Base-by-base conservation (phyloP, 2,329 filamentous ascomycete species). In the Phaeoacremonium minimum region DNA sequence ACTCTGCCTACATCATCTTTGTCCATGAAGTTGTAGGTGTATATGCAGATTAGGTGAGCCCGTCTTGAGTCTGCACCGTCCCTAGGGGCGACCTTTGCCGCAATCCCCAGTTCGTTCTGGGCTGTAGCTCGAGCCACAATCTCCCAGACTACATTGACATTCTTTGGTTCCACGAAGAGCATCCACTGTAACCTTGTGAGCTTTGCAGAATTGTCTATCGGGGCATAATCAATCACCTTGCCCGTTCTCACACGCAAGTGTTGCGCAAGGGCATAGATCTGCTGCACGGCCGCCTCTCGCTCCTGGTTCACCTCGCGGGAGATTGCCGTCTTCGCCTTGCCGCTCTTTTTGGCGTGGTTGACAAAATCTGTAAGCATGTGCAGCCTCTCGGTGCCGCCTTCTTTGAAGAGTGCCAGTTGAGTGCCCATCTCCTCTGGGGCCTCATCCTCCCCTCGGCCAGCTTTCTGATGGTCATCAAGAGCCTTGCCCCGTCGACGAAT, bases 21-120 rank as follows among this genome's bases (percentile, higher is more conserved):
- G 52, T 94, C 80, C 18, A 65, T 65, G 52, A 89, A 93, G 55
- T 95, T 79, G 29, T 67, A 64, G 5, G 87, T 94, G 57, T 94
- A 94, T 7, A 94, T 67, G 46, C 85, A 90, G 17, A 94, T 78
- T 29, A 93, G 60, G 15, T 79, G 70, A 15, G 64, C 59, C 30
- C 59, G 67, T 16, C 60, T 50, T 6, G 61, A 52, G n/a, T 64
- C 59, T 1, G 58, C 57, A 6, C 60, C 63, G 8, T 72, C 56
- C 32, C 67, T 63, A 2, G 84, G 77, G 1, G 81, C 77, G 11
- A 90, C 83, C 60, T 93, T 94, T 8, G 87, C 84, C 2, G 66
- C 72, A 28, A 79, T 73, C 0, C 88, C 88, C 3, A 95, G 71
- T 45, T 84, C 73, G 41, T 83, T 81, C 18, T 77, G 73, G 11